Percentiles rank a stretch among this genome's conserved stretches.
These are phyloP conservation scores for Saccharomycopsis guyanensis DNA, from an alignment of 805 yeast genomes.

Conservation along the genomic window DNA sequence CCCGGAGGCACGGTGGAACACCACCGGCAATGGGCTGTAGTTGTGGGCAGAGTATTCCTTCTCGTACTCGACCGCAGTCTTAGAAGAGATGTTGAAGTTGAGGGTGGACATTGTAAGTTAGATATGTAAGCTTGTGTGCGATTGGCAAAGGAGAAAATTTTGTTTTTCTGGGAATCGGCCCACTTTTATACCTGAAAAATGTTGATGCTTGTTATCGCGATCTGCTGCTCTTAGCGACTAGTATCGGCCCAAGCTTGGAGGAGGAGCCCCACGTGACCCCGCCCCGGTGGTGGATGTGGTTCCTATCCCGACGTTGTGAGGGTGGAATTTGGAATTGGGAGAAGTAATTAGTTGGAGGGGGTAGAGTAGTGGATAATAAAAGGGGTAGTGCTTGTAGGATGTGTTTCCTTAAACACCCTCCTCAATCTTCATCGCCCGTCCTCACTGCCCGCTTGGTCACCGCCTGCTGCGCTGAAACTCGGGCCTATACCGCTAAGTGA, in stretches of 20 bases:
- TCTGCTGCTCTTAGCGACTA: slow-evolving; percentile 12
- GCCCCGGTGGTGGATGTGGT: background rate
- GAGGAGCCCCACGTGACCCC: background rate
- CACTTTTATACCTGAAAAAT: background rate
- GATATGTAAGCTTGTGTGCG: background rate
- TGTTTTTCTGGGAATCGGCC: background rate
- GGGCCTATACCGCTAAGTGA: slow-evolving; percentile 17
- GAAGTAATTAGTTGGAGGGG: no score
- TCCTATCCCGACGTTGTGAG: no score
- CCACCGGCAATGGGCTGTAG: slow-evolving; percentile 95
- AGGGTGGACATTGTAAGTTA: slow-evolving; percentile 21
- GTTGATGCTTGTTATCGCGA: slow-evolving; percentile 7
- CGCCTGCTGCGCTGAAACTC: background rate
- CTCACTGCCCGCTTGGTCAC: background rate
- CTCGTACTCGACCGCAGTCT: slow-evolving; percentile 61
- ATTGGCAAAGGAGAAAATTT: background rate
- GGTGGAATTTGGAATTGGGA: no score
- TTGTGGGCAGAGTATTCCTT: slow-evolving; percentile 86
- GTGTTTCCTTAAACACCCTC: no score
- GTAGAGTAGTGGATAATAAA: no score
- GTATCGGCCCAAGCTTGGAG: background rate
- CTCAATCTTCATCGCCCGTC: no score
- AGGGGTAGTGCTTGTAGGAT: no score
- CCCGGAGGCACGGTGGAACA: slow-evolving; percentile 77
- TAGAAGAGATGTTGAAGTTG: slow-evolving; percentile 49